phyloP scores from a whole-genome alignment of 2,329 filamentous ascomycete genomes.

The Ophiocordyceps camponoti-floridani region DNA sequence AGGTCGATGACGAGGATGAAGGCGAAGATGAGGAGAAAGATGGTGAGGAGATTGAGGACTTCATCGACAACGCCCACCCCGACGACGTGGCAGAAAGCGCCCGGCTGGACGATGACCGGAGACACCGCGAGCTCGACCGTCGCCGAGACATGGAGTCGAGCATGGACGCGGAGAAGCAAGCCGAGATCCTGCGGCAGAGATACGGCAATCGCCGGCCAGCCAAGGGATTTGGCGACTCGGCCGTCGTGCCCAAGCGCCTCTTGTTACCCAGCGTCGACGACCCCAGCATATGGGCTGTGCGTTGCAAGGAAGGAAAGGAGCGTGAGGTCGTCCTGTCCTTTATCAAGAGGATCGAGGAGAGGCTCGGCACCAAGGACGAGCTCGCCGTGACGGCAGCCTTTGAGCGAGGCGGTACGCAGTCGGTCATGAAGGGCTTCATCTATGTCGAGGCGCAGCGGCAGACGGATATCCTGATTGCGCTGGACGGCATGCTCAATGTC shows the following conservation, averaged over 20 bases:
- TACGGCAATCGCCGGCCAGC: constrained; percentile 64
- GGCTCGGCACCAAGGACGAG: constrained; percentile 58
- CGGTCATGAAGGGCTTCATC: constrained; percentile 80
- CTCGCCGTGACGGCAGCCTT: constrained; percentile 80
- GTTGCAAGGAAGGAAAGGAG: constrained; percentile 91
- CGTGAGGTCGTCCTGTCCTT: constrained; percentile 76
- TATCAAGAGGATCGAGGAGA: constrained; percentile 75
- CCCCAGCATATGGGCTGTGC: constrained; percentile 86
- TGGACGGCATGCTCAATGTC: constrained; percentile 74
- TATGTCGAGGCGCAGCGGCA: constrained; percentile 86
- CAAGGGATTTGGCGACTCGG: constrained; percentile 47
- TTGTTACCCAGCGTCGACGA: constrained; percentile 87
- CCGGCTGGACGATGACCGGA: constrained; percentile 71
- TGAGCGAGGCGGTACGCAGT: constrained; percentile 62
- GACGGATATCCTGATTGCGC: constrained; percentile 65
- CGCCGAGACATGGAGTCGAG: constrained; percentile 74
- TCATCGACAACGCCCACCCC: constrained; percentile 77
- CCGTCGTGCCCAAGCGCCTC: constrained; percentile 67
- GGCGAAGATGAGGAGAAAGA: constrained; percentile 82
- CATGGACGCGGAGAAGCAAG: constrained; percentile 86
- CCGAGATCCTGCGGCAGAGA: constrained; percentile 67
- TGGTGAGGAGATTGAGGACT: constrained; percentile 63
- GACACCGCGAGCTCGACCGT: constrained; percentile 86
- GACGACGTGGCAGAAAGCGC: constrained; percentile 73
- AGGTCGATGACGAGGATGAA: constrained; percentile 89